Percentiles rank a stretch among this genome's conserved stretches.
Conservation (phyloP, 495 filamentous ascomycete genomes). For the Daldinia decipiens region DNA sequence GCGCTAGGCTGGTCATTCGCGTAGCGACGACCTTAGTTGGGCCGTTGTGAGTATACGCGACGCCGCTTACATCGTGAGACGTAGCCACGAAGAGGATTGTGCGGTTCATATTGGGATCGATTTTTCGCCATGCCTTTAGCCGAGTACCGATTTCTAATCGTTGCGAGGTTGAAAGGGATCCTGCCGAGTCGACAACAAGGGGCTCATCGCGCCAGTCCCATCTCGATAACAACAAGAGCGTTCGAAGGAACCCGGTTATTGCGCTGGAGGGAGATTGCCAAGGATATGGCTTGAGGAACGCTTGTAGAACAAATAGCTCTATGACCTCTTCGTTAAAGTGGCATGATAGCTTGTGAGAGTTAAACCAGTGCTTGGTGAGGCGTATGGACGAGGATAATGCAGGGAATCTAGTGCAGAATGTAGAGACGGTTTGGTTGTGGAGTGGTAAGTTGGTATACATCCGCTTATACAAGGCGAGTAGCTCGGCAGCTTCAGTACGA, state of each 20-base stretch:
- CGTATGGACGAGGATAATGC: conserved; percentile 85
- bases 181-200: conserved; percentile 77
- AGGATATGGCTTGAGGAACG: conserved; percentile 84
- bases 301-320: conserved; percentile 78
- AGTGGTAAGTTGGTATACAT: conserved; percentile 77
- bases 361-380: conserved; percentile 91
- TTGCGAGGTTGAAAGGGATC: conserved; percentile 63
- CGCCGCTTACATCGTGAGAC: conserved; percentile 77
- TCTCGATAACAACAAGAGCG: conserved; percentile 75
- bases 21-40: conserved; percentile 85
- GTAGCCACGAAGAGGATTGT: conserved; percentile 85
- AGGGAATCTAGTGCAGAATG: conserved; percentile 81
- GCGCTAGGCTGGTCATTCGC: conserved; percentile 82
- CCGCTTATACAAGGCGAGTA: conserved; percentile 76
- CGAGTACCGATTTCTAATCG: conserved; percentile 71
- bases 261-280: conserved; percentile 81
- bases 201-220: conserved; percentile 94
- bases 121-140: conserved; percentile 81
- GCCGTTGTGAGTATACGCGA: conserved; percentile 73
- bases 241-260: conserved; percentile 83
- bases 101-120: conserved; percentile 88
- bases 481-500: conserved; percentile 72
- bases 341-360: conserved; percentile 76
- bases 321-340: conserved; percentile 83
- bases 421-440: conserved; percentile 81